Conservation (phyloP, 148 eudicot species). For the Drosera capensis region DNA sequence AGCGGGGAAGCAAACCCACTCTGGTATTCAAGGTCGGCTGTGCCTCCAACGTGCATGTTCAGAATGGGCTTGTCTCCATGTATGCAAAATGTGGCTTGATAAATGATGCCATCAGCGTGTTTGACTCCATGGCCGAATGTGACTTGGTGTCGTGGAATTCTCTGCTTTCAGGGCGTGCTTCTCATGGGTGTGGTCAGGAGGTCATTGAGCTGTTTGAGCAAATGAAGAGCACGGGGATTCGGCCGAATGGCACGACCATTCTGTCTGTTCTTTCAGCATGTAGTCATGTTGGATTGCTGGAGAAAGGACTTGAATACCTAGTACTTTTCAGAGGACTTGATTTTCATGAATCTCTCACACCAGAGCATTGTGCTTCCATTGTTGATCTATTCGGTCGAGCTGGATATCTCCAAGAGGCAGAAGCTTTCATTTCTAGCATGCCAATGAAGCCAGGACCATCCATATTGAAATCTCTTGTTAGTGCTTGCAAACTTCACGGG, state of each 20-base stretch:
- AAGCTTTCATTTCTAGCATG: constrained; percentile 37
- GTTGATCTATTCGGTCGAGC: constrained; percentile 52
- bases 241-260: constrained; percentile 33
- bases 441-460: constrained; percentile 28
- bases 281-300: constrained; percentile 43
- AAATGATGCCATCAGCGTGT: constrained; percentile 26
- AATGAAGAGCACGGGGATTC: constrained; percentile 24
- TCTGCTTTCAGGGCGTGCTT: constrained; percentile 30
- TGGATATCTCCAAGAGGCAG: constrained; percentile 38
- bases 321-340: constrained; percentile 22
- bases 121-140: constrained; percentile 21
- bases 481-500: constrained; percentile 42
- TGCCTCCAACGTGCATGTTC: constrained; percentile 17
- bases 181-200: constrained; percentile 34
- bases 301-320: constrained; percentile 34
- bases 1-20: constrained; percentile 36
- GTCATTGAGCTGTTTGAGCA: constrained; percentile 32
- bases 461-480: constrained; percentile 34
- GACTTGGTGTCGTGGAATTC: constrained; percentile 57
- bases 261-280: constrained; percentile 41
- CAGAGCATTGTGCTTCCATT: constrained; percentile 43
- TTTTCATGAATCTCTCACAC: constrained; percentile 13
- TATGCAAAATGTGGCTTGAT: constrained; percentile 38
- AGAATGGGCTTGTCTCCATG: constrained; percentile 55
- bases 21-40: constrained; percentile 25